These are phyloP conservation scores for Chaetomium sp. DNA, from an alignment of 2,329 filamentous ascomycete genomes.

Conservation along the genomic window DNA sequence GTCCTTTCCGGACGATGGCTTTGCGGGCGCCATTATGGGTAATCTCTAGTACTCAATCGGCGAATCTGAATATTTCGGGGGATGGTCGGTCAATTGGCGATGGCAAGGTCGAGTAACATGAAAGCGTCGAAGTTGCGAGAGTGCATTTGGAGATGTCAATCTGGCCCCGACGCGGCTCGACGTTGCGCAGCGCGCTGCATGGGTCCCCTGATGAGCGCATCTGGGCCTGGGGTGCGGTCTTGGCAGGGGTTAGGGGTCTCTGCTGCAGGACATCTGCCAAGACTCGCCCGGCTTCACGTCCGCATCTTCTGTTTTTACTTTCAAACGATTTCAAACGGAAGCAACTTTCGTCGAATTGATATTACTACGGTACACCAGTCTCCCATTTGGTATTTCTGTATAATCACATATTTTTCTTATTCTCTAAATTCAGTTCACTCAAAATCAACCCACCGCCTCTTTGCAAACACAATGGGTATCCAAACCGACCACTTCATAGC, in stretches of 20 bases:
- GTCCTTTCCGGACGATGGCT: slow-evolving; percentile 41
- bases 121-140: neutral
- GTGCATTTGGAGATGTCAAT: slow-evolving; percentile 3
- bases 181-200: neutral
- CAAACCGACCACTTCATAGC: no score
- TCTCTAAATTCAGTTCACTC: neutral
- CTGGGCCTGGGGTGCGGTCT: no score
- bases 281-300: neutral
- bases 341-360: no score
- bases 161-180: slow-evolving; percentile 6
- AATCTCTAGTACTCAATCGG: slow-evolving; percentile 5
- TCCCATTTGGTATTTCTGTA: no score
- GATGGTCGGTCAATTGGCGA: slow-evolving; percentile 3
- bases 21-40: slow-evolving; percentile 41
- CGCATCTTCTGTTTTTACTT: no score
- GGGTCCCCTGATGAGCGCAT: neutral
- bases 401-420: neutral
- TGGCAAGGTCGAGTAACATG: neutral
- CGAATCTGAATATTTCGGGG: neutral
- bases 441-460: no score
- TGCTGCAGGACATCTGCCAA: neutral
- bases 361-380: no score
- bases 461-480: no score
- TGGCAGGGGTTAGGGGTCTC: no score
- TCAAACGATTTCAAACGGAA: no score